These are phyloP conservation scores for Nemania sp. DNA, from an alignment of 2,329 filamentous ascomycete genomes.

Conservation along the genomic window DNA sequence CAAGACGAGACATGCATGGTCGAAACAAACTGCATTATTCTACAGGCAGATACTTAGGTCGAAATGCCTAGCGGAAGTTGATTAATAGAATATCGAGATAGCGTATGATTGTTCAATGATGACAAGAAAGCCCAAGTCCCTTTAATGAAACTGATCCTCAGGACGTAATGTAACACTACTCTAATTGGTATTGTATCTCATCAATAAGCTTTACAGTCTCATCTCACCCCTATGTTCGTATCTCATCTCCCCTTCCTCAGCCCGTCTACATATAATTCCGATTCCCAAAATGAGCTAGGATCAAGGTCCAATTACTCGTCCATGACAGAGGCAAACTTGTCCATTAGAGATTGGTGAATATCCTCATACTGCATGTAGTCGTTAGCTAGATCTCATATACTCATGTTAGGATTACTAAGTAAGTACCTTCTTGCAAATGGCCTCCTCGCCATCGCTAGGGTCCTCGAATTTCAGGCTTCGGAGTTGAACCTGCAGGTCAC, in stretches of 20 bases:
- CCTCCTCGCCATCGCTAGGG: constrained; percentile 80
- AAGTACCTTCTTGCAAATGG: constrained; percentile 79
- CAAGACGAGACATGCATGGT: too few relatives aligned
- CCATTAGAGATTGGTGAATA: constrained; percentile 86
- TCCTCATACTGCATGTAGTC: constrained; percentile 74
- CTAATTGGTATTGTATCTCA: constrained; percentile 18
- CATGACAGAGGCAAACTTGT: constrained; percentile 94
- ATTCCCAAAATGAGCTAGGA: neutral
- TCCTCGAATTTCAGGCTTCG: constrained; percentile 97
- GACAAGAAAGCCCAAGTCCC: neutral
- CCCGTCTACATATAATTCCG: constrained; percentile 18
- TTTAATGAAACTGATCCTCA: constrained; percentile 1
- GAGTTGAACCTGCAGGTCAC: constrained; percentile 81
- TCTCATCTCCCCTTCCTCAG: neutral
- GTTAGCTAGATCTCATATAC: constrained; percentile 3
- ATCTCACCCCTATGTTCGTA: constrained; percentile 1
- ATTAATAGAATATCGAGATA: neutral
- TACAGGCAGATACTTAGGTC: too few relatives aligned
- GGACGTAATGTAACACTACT: constrained; percentile 13
- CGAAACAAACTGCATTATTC: too few relatives aligned
- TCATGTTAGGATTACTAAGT: neutral
- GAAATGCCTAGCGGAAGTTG: constrained; percentile 1
- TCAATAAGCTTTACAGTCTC: constrained; percentile 4
- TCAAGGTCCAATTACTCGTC: constrained; percentile 72
- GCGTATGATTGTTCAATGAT: too few relatives aligned